Evolutionary conservation across 1,284 basidiomycete species (phyloP), one percentile per base, ranked within the genome.

Genomic region (Athelia sp.): DNA sequence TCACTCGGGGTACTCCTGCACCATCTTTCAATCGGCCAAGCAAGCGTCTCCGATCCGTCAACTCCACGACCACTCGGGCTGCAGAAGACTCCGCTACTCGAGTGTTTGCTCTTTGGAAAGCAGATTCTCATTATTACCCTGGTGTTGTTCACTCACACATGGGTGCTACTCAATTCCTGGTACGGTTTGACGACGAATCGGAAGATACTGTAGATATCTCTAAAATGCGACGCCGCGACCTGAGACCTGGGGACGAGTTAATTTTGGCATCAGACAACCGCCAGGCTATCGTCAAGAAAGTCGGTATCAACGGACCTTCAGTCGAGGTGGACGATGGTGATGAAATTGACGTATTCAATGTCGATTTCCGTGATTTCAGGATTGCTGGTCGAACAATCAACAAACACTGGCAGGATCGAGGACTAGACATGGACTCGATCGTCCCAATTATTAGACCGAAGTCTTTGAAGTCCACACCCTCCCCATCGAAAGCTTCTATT

Each of bases 41-140:
- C 64, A 67, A 13, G 62, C 63, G 1, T 47, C 60, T 14, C 35
- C 43, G 34, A 52, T 54, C 17, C 65, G 67, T 14, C 18, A 24
- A 55, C n/a, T 65, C 65, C 15, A 58, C 66, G 26, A 53, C 49
- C 13, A 29, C 26, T 29, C 61, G 59, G 18, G 51, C 53, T 34
- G 32, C 56, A 14, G 46, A 46, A 22, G 54, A 60, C n/a, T 54
- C 66, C 15, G 59, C 60, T 32, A 77, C 81, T 13, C 78, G 78
- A 2, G 83, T 90, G 14, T 82, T 87, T 55, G 87, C 83, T 1
- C 59, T 82, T 10, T 88, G 84, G 83, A 78, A 72, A 53, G 61
- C 65, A 43, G 77, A 82, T 50, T 75, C 73, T 1, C 71, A 76
- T 52, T 90, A 76, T 62, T 89, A 84, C 58, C 60, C 81, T 3